Conservation (phyloP, 139 green algal species). For the Raphidocelis subcapitata region DNA sequence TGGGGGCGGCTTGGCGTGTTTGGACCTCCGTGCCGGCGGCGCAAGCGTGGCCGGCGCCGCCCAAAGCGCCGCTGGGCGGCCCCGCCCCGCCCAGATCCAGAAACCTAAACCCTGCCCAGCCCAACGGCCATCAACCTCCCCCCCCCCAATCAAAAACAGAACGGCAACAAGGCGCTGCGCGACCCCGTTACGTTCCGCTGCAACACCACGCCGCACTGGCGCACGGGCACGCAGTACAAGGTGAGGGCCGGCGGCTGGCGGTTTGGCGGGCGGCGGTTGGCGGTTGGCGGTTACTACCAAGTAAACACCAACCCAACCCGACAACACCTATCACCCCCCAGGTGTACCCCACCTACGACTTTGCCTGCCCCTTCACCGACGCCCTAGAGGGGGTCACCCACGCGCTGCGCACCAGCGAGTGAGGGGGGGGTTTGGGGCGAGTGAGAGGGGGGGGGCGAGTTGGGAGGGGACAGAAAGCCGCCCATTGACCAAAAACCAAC, state of each 20-base stretch:
- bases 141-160: no score
- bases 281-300: no score
- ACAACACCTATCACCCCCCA: constrained; percentile 38
- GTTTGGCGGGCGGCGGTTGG: no score
- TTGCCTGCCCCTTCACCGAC: constrained; percentile 97
- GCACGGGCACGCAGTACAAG: constrained; percentile 91
- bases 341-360: constrained; percentile 99
- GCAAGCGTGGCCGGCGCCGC: no score
- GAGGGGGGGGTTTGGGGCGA: constrained; percentile 35
- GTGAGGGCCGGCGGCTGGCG: constrained; percentile 41
- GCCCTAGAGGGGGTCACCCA: constrained; percentile 94
- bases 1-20: no score
- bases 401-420: constrained; percentile 92
- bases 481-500: constrained; percentile 7
- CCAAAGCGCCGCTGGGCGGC: no score
- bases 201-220: constrained; percentile 90
- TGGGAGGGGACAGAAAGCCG: background rate
- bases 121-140: background rate
- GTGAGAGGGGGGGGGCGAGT: background rate
- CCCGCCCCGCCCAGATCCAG: background rate
- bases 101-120: background rate
- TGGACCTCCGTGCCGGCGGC: no score
- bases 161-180: constrained; percentile 84
- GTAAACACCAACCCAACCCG: background rate
- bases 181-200: constrained; percentile 96